Conservation (phyloP, 139 green algal genomes). For the Volvox reticuliferus region DNA sequence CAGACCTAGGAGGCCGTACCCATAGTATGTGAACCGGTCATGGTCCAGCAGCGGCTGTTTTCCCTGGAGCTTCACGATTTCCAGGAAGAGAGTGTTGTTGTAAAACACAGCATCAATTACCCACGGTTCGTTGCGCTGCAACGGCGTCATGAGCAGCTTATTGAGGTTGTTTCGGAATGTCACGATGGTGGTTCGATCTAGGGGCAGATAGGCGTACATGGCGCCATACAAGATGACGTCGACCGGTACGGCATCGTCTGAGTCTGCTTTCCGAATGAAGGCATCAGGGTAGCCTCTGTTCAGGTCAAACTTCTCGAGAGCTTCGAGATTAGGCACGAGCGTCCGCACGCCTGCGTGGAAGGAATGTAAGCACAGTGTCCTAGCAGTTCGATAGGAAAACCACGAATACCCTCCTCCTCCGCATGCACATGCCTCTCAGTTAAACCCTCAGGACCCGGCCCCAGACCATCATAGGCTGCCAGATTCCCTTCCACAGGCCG, state of each 20-base stretch:
- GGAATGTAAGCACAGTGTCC: no score
- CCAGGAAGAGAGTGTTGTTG: slow-evolving; percentile 20
- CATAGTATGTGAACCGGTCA: slow-evolving; percentile 63
- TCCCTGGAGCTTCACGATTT: slow-evolving; percentile 34
- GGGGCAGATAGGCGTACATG: not conserved
- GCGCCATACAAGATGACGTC: slow-evolving; percentile 29
- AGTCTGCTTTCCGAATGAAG: slow-evolving; percentile 28
- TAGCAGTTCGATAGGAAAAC: no score
- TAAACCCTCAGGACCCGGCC: no score
- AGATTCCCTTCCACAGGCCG: no score
- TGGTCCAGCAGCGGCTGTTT: not conserved
- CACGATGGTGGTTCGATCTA: not conserved
- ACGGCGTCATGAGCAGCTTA: slow-evolving; percentile 48
- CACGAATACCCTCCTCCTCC: no score
- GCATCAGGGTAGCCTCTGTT: slow-evolving; percentile 36
- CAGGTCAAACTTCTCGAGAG: not conserved
- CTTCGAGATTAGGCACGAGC: not conserved
- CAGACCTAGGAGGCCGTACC: not conserved
- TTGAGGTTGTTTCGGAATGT: slow-evolving; percentile 56
- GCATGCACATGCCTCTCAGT: no score
- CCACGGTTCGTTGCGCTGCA: slow-evolving; percentile 39
- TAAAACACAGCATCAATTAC: slow-evolving; percentile 24
- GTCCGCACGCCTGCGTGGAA: not conserved
- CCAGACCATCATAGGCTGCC: no score
- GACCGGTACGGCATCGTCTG: slow-evolving; percentile 36